Conservation (phyloP, 192 early-diverging fungal genomes). For the Entomortierella chlamydospora region DNA sequence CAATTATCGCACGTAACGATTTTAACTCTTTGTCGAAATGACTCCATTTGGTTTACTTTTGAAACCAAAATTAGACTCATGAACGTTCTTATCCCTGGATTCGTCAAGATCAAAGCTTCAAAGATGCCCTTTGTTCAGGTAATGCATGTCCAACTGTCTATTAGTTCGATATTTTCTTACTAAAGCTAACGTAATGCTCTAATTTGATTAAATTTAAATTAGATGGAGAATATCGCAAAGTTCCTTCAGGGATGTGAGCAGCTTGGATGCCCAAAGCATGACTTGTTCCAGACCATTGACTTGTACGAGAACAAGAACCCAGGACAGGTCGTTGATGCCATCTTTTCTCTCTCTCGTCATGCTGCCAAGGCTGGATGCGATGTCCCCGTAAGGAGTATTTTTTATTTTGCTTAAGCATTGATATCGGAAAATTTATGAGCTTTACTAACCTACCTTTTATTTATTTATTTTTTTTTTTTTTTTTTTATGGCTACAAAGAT, state of each 20-base stretch:
- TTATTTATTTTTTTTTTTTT: conserved; percentile 11
- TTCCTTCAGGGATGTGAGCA: conserved; percentile 71
- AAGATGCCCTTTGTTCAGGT: conserved; percentile 82
- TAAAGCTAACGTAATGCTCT: not conserved
- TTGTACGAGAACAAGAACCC: conserved; percentile 83
- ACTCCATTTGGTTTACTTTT: no score
- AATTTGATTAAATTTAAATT: not conserved
- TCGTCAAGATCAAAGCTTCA: conserved; percentile 70
- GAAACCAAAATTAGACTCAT: conserved; percentile 60
- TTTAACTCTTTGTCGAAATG: not conserved
- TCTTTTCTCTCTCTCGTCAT: conserved; percentile 79
- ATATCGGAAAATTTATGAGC: no score
- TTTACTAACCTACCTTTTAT: no score
- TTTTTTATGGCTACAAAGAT: not conserved
- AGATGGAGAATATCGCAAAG: conserved; percentile 89
- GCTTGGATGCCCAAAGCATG: conserved; percentile 76
- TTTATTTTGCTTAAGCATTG: not conserved
- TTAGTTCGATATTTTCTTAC: not conserved
- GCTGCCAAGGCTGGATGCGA: conserved; percentile 69
- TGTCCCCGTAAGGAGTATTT: conserved; percentile 45
- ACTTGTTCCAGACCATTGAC: conserved; percentile 87
- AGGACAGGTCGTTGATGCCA: conserved; percentile 75
- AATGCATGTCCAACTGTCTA: not conserved
- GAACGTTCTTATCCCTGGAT: conserved; percentile 61
- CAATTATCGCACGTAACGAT: no score